Base-by-base conservation (phyloP, 768 basidiomycete species). In the Gelatoporia subvermispora region DNA sequence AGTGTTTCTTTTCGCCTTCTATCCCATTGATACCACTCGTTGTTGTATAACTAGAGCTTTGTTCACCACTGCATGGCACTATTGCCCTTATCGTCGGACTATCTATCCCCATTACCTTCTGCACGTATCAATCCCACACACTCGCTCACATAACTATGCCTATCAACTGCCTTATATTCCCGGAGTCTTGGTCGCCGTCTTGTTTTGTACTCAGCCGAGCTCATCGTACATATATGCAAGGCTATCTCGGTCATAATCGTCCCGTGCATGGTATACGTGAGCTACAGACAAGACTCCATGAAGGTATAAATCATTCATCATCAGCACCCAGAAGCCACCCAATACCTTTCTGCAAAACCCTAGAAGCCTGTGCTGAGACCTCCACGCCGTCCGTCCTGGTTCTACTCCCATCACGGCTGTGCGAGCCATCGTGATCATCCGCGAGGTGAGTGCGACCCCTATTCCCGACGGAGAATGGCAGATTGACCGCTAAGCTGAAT, bases 301-400 rank as follows among this genome's bases (percentile, higher is more conserved):
- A 13, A 13, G 28, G 28, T 31, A 31, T 13, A 31, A 5, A 50
- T 25, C 35, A 39, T 7, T 28, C 21, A 25, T 63, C 85, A 51
- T 93, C 93, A 11, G 83, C 88, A 36, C 95, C 95, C 49, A 98
- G 83, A 23, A 98, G 73, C 95, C 95, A 98, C 23, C 94, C 94
- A 45, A 98, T 90, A 8, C 95, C 95, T 60, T 86, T 85, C 34
- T 90, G 88, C 36, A 98, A 65, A 3, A 82, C 90, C 25, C 84
- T 76, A 42, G 82, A 80, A 2, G 91, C 91, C 57, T 85, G 83
- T n/a, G 77, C 65, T 17, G 84, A 80, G 36, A 88, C 82, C 45
- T 86, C 85, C 16, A 77, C 81, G 35, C 70, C 70, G 44, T 77
- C 77, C 51, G 66, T 68, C 56, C 54, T 64, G 49, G 54, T 56